These are phyloP conservation scores for Cladobotryum mycophilum DNA, from an alignment of 2,329 filamentous ascomycete genomes.

Conservation along the genomic window DNA sequence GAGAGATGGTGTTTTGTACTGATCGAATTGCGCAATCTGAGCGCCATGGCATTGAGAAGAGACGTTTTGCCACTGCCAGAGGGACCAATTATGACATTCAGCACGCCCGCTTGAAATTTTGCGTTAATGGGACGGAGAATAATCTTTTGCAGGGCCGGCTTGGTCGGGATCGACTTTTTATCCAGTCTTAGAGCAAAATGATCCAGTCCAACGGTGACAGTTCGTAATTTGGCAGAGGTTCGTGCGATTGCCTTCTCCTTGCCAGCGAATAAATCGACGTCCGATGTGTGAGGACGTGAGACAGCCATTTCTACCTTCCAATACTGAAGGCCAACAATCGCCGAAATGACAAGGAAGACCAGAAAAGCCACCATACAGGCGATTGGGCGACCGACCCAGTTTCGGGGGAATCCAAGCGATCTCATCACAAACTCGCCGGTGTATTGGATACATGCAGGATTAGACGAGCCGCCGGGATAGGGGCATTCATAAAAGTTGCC, in stretches of 20 bases:
- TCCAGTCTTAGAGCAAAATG: constrained; percentile 58
- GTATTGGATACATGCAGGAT: constrained; percentile 62
- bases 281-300: constrained; percentile 52
- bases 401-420: constrained; percentile 57
- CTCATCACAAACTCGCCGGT: constrained; percentile 64
- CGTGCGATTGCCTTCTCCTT: constrained; percentile 61
- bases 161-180: constrained; percentile 49
- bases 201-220: constrained; percentile 59
- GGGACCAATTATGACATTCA: constrained; percentile 77
- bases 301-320: constrained; percentile 63
- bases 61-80: constrained; percentile 73
- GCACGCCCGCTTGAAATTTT: constrained; percentile 58
- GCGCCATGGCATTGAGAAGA: constrained; percentile 65
- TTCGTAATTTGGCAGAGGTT: constrained; percentile 46
- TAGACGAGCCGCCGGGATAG: constrained; percentile 49
- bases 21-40: constrained; percentile 56
- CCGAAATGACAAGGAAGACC: constrained; percentile 54
- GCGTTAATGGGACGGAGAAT: constrained; percentile 64
- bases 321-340: constrained; percentile 57
- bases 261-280: constrained; percentile 59
- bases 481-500: constrained; percentile 70
- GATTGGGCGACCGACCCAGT: constrained; percentile 64
- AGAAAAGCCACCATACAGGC: constrained; percentile 56
- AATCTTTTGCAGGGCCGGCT: constrained; percentile 44
- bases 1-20: constrained; percentile 55